These are phyloP conservation scores for Cercospora zeina DNA, from an alignment of 2,329 filamentous ascomycete genomes.

Conservation along the genomic window DNA sequence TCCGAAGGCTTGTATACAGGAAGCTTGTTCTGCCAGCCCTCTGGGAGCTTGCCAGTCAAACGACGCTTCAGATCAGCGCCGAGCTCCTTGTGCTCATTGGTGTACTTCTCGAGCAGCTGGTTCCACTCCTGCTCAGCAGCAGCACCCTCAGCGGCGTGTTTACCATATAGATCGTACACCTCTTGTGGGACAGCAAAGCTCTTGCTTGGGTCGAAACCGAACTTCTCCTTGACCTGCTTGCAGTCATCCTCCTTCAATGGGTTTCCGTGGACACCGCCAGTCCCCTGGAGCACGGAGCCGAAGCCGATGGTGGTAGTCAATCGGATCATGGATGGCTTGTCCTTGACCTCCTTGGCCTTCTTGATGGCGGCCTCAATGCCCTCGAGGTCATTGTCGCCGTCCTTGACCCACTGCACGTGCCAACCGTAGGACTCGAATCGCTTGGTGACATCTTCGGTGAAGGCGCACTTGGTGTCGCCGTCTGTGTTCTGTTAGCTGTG, in stretches of 20 bases:
- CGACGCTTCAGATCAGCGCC: constrained; percentile 79
- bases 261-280: constrained; percentile 92
- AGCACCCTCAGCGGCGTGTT: constrained; percentile 81
- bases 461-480: constrained; percentile 91
- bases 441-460: constrained; percentile 95
- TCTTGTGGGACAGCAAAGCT: constrained; percentile 90
- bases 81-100: constrained; percentile 72
- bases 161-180: constrained; percentile 87
- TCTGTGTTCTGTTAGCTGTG: constrained; percentile 53
- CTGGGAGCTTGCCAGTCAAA: constrained; percentile 77
- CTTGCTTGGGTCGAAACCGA: constrained; percentile 94
- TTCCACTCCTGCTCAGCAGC: constrained; percentile 95
- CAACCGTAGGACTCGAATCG: constrained; percentile 97
- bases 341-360: constrained; percentile 79
- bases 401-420: constrained; percentile 80
- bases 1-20: constrained; percentile 88
- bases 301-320: constrained; percentile 96
- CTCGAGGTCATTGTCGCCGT: constrained; percentile 86
- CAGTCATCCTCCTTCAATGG: constrained; percentile 93
- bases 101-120: constrained; percentile 85
- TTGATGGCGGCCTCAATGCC: constrained; percentile 85
- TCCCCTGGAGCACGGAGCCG: constrained; percentile 90
- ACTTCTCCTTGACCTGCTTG: constrained; percentile 89
- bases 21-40: constrained; percentile 93
- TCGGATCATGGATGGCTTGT: constrained; percentile 98